Percentiles rank a stretch among this genome's conserved stretches.
Evolutionary conservation across 768 basidiomycete species (phyloP).

Genomic region (Hortiboletus flavorubellus): DNA sequence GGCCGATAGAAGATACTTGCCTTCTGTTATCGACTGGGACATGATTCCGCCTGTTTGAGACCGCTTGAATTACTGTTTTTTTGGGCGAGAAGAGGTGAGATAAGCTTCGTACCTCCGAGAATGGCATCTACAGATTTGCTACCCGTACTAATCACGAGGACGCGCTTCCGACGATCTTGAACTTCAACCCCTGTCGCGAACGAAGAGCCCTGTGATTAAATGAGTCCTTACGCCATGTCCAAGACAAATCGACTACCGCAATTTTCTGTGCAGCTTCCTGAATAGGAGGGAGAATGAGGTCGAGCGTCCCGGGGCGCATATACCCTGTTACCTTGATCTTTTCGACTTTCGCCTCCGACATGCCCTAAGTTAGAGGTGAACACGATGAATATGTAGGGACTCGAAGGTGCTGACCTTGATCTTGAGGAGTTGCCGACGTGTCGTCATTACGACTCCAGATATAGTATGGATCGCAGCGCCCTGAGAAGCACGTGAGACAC

Average conservation of each 20-base stretch:
- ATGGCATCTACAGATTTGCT: conserved; percentile 89
- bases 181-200: conserved; percentile 91
- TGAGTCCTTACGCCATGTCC: not conserved
- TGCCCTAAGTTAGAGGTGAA: conserved; percentile 58
- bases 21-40: conserved; percentile 94
- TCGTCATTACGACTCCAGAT: conserved; percentile 88
- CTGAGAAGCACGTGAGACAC: conserved; percentile 34
- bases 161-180: conserved; percentile 80
- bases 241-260: conserved; percentile 41
- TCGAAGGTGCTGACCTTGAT: conserved; percentile 64
- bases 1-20: conserved; percentile 30
- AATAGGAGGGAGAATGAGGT: not conserved
- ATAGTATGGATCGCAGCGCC: conserved; percentile 80
- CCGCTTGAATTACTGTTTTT: not conserved
- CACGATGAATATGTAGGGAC: not conserved
- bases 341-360: conserved; percentile 97
- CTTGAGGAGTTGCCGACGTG: conserved; percentile 83
- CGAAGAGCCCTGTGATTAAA: conserved; percentile 65
- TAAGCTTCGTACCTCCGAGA: conserved; percentile 62
- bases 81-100: not conserved
- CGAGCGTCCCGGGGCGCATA: conserved; percentile 5
- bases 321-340: conserved; percentile 74
- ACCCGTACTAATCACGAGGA: conserved; percentile 84
- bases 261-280: conserved; percentile 92
- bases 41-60: conserved; percentile 66